phyloP scores from a whole-genome alignment of 768 basidiomycete genomes.

The Russula sp. region DNA sequence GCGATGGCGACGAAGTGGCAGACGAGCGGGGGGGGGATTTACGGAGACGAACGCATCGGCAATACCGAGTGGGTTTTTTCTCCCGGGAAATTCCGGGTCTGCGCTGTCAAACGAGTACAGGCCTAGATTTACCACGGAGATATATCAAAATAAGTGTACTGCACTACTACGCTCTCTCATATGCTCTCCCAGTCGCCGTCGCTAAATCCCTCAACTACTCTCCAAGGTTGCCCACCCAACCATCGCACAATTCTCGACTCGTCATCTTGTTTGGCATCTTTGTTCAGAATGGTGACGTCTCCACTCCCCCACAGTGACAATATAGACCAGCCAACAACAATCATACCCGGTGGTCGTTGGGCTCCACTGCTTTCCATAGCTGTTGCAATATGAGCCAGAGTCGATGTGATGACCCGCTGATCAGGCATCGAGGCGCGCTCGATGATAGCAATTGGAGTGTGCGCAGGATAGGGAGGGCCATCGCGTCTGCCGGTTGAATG shows the following conservation, averaged over 20 bases:
- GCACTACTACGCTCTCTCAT: neutral
- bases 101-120: neutral
- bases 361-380: slow-evolving; percentile 73
- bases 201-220: slow-evolving; percentile 57
- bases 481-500: slow-evolving; percentile 32
- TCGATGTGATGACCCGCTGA: slow-evolving; percentile 78
- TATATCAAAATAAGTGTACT: too few species aligned
- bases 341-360: slow-evolving; percentile 94
- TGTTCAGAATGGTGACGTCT: slow-evolving; percentile 65
- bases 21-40: neutral
- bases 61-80: slow-evolving; percentile 10
- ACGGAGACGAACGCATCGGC: slow-evolving; percentile 6
- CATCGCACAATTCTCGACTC: slow-evolving; percentile 49
- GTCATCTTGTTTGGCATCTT: slow-evolving; percentile 38
- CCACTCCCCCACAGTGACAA: slow-evolving; percentile 69
- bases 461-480: slow-evolving; percentile 59
- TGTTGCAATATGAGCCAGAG: slow-evolving; percentile 59
- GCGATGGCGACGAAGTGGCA: slow-evolving; percentile 1
- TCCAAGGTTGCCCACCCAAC: slow-evolving; percentile 59
- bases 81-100: slow-evolving; percentile 17
- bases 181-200: slow-evolving; percentile 34
- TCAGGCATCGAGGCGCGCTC: slow-evolving; percentile 94
- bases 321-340: slow-evolving; percentile 90
- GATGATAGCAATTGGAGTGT: slow-evolving; percentile 85
- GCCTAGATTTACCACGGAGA: neutral